Percentiles rank a stretch among this genome's conserved stretches.
Evolutionary conservation across 345 rosid genomes (phyloP).

Genomic region (thale cress (Arabidopsis thaliana)): TAIR10.1 NC_003070.9:2126001-2126500

Average conservation of each 20-base stretch:
- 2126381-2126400: slow-evolving; percentile 32
- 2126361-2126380: slow-evolving; percentile 16
- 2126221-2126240: slow-evolving; percentile 37
- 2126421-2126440: slow-evolving; percentile 15
- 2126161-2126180: neutral
- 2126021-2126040: slow-evolving; percentile 8
- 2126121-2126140: neutral
- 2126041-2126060: neutral
- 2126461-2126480: neutral
- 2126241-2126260: slow-evolving; percentile 30
- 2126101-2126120: neutral
- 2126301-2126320: slow-evolving; percentile 19
- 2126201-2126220: slow-evolving; percentile 20
- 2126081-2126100: neutral
- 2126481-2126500: neutral
- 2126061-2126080: neutral
- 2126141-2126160: slow-evolving; percentile 6
- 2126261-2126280: slow-evolving; percentile 31
- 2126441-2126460: neutral
- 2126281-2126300: slow-evolving; percentile 19
- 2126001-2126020: neutral
- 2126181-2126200: neutral
- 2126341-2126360: slow-evolving; percentile 12
- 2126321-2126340: slow-evolving; percentile 3
- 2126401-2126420: slow-evolving; percentile 7